phyloP scores from a whole-genome alignment of 306 rosid genomes.

The Malus domestica region ASM211411v1 NC_041796.1:25367501-25368000 shows the following conservation, averaged over 20 bases:
- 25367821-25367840: slow-evolving; percentile 84
- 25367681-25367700: slow-evolving; percentile 62
- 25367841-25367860: slow-evolving; percentile 96
- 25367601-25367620: slow-evolving; percentile 53
- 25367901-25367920: slow-evolving; percentile 46
- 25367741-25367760: slow-evolving; percentile 80
- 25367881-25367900: slow-evolving; percentile 99
- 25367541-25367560: slow-evolving; percentile 82
- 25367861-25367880: slow-evolving; percentile 76
- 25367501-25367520: slow-evolving; percentile 34
- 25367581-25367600: slow-evolving; percentile 93
- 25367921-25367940: not conserved
- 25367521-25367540: slow-evolving; percentile 96
- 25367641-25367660: slow-evolving; percentile 3
- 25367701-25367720: slow-evolving; percentile 95
- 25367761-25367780: slow-evolving; percentile 87
- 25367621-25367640: slow-evolving; percentile 1
- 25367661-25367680: not conserved
- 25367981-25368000: not conserved
- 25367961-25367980: not conserved
- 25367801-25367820: slow-evolving; percentile 96
- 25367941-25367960: not conserved
- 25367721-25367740: slow-evolving; percentile 73
- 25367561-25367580: slow-evolving; percentile 93
- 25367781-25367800: slow-evolving; percentile 73